phyloP scores from a whole-genome alignment of 176 grass and related monocot genomes.

The Rhynchospora pubera region DNA sequence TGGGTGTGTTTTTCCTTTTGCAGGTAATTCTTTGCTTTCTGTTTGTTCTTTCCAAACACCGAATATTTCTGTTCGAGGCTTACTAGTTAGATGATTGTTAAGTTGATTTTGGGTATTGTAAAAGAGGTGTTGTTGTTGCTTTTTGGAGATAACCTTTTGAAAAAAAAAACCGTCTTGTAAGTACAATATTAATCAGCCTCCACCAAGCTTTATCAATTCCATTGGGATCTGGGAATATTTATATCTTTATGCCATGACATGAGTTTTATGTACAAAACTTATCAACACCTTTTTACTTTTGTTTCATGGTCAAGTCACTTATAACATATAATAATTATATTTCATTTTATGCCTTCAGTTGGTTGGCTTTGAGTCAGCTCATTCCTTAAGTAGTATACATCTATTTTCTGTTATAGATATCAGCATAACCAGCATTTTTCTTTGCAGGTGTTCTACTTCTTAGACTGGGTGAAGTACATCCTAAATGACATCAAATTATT shows the following conservation, averaged over 20 bases:
- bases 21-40: conserved; percentile 44
- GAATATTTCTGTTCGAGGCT: neutral
- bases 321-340: neutral
- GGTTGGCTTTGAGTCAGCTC: conserved; percentile 16
- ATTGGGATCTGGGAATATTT: neutral
- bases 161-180: neutral
- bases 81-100: neutral
- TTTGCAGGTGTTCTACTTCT: conserved; percentile 81
- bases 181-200: neutral
- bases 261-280: neutral
- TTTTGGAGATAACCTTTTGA: neutral
- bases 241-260: neutral
- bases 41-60: neutral
- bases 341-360: neutral
- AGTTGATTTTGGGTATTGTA: neutral
- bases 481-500: conserved; percentile 81
- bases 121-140: neutral
- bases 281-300: neutral
- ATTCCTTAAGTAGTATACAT: conserved; percentile 5
- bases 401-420: conserved; percentile 11
- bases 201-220: neutral
- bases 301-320: neutral
- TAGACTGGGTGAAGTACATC: conserved; percentile 84
- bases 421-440: conserved; percentile 22
- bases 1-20: conserved; percentile 95